Base-by-base conservation (phyloP, 2,329 filamentous ascomycete species). In the Xenoacremonium recifei region DNA sequence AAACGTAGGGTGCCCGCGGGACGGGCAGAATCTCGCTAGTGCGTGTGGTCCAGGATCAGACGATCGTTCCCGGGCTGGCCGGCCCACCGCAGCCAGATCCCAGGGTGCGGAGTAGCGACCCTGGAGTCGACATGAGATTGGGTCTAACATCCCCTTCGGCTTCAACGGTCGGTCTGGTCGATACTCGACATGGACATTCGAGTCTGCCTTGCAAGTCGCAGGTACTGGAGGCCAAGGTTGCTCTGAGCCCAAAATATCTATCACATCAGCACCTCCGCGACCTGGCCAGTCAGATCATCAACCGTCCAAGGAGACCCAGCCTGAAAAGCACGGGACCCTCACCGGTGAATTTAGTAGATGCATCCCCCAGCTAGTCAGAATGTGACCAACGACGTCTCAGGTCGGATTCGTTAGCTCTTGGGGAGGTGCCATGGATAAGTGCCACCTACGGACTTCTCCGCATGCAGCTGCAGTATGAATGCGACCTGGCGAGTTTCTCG, bases 21-120 rank as follows among this genome's bases (percentile, higher is more conserved):
- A 58, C 55, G 55, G 55, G 53, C 55, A 58, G 55, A 53, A 58
- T 58, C 55, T 58, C 37, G 48, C 49, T 58, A 58, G 55, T 36
- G 54, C 38, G 45, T 42, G 48, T 42, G 42, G 53, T 44, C 46
- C 54, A 51, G 44, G 54, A 58, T 58, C 55, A 58, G 55, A 55
- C 55, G 55, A 58, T 58, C 55, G 55, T 41, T 56, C 50, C 56
- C 47, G 45, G 56, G 32, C 37, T 37, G 37, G 10, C 30, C 32
- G 49, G 53, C 53, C 55, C 55, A 54, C 53, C 42, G 31, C 47
- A 55, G 55, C 51, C 55, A 58, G 55, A 58, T 58, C 55, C 55
- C 50, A 58, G 55, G 54, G 55, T 52, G n/a, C n/a, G n/a, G n/a
- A n/a, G n/a, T n/a, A n/a, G n/a, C n/a, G n/a, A n/a, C n/a, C n/a